phyloP scores from a whole-genome alignment of 805 yeast species.

The Wickerhamiella nectarea region DNA sequence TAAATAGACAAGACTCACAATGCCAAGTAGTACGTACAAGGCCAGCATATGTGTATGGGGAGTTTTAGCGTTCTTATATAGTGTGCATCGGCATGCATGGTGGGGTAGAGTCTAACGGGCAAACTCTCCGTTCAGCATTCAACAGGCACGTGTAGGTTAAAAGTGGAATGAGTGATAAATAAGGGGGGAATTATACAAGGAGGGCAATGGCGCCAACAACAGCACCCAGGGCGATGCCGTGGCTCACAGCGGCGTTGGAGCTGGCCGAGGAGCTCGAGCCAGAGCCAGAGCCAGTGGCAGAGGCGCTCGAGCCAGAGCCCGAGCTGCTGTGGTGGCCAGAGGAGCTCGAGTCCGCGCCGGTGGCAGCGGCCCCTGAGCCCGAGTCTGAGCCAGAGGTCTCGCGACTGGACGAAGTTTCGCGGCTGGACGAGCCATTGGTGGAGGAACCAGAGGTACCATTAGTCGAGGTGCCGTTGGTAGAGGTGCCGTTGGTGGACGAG shows the following conservation, averaged over 20 bases:
- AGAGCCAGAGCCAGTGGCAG: background rate
- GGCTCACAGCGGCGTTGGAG: background rate
- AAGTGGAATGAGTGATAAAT: background rate
- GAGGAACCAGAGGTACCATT: background rate
- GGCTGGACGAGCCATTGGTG: background rate
- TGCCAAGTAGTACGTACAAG: background rate
- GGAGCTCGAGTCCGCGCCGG: background rate
- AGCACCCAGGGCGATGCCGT: background rate
- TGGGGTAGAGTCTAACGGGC: background rate
- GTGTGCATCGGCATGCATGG: background rate
- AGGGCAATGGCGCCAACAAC: background rate
- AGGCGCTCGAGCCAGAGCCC: background rate
- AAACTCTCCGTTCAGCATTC: background rate
- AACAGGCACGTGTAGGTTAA: background rate
- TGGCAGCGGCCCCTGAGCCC: background rate
- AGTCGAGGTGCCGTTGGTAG: background rate
- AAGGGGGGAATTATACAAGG: background rate
- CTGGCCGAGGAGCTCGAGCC: background rate
- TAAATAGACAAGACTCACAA: constrained; percentile 7
- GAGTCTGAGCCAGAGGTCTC: background rate
- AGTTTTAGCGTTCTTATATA: background rate
- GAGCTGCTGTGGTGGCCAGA: background rate
- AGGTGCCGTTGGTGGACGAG: background rate
- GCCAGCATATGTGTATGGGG: background rate
- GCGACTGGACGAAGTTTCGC: background rate